phyloP scores from a whole-genome alignment of 192 early-diverging fungal species.

The Dispira simplex region DNA sequence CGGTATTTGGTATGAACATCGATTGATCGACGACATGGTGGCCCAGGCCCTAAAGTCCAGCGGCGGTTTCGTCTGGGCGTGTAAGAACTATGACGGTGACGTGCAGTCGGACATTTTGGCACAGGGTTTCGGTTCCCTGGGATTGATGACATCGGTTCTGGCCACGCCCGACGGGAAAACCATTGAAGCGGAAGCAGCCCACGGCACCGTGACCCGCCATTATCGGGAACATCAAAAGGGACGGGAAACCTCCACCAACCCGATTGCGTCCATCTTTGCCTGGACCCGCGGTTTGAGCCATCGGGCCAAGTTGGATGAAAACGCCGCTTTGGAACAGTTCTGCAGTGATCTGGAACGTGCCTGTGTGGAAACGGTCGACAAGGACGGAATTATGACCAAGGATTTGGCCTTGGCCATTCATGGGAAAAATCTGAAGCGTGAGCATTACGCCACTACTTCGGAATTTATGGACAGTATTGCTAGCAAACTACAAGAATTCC shows the following conservation, averaged over 20 bases:
- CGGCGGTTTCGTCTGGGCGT: slow-evolving; percentile 88
- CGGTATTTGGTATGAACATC: slow-evolving; percentile 97
- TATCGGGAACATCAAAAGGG: slow-evolving; percentile 95
- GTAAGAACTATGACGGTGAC: slow-evolving; percentile 94
- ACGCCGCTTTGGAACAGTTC: slow-evolving; percentile 56
- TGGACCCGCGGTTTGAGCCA: slow-evolving; percentile 89
- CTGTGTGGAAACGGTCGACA: slow-evolving; percentile 78
- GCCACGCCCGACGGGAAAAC: slow-evolving; percentile 85
- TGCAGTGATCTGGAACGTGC: slow-evolving; percentile 67
- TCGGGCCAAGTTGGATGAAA: slow-evolving; percentile 85
- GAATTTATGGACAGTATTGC: slow-evolving; percentile 82
- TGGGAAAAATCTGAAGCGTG: slow-evolving; percentile 58
- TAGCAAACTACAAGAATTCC: slow-evolving; percentile 27
- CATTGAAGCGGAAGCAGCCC: slow-evolving; percentile 89
- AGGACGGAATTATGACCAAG: slow-evolving; percentile 88
- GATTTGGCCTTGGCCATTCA: slow-evolving; percentile 93
- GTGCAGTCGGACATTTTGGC: slow-evolving; percentile 93
- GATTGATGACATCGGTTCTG: slow-evolving; percentile 94
- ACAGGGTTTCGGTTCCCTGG: slow-evolving; percentile 90
- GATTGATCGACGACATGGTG: slow-evolving; percentile 97
- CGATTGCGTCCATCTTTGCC: slow-evolving; percentile 93
- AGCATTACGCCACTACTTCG: slow-evolving; percentile 76
- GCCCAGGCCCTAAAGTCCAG: slow-evolving; percentile 91
- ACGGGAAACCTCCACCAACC: slow-evolving; percentile 88
- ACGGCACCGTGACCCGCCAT: slow-evolving; percentile 92